Conservation (phyloP, 2,329 filamentous ascomycete genomes). For the Pseudogymnoascus sp. region DNA sequence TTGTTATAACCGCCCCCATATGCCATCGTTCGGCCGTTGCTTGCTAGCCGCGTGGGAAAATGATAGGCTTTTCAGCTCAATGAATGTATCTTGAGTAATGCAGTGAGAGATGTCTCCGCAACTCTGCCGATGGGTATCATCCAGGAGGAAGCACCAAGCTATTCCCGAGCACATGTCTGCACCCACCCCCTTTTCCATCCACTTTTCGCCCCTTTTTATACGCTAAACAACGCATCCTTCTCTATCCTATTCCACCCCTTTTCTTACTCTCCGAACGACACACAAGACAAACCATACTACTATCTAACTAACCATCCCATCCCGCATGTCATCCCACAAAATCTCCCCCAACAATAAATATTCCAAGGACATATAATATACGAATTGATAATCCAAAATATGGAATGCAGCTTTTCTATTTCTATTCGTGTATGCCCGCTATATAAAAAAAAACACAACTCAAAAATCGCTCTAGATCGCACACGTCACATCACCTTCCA, state of each 20-base stretch:
- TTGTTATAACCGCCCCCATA: neutral
- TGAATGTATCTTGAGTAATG: neutral
- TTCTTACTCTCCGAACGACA: too few relatives aligned
- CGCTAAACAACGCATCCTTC: neutral
- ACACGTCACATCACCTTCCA: neutral
- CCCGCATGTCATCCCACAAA: neutral
- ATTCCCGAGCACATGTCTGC: neutral
- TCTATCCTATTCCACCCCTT: too few relatives aligned
- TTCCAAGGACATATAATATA: neutral
- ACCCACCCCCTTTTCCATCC: neutral
- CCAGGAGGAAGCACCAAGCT: neutral
- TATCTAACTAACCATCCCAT: neutral
- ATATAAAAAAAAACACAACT: neutral
- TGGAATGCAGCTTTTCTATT: too few relatives aligned
- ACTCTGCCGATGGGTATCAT: neutral
- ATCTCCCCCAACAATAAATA: neutral
- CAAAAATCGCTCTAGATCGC: neutral
- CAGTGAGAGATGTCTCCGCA: neutral
- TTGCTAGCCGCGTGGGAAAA: neutral
- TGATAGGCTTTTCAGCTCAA: neutral
- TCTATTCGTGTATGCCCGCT: too few relatives aligned
- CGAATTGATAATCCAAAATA: neutral
- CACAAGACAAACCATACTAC: neutral
- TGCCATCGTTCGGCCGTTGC: neutral
- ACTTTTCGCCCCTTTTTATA: neutral